A percentile compares a stretch with the other conserved stretches of the same genome.
Conservation (phyloP, 2,329 filamentous ascomycete species). For the Penicillium expansum region DNA sequence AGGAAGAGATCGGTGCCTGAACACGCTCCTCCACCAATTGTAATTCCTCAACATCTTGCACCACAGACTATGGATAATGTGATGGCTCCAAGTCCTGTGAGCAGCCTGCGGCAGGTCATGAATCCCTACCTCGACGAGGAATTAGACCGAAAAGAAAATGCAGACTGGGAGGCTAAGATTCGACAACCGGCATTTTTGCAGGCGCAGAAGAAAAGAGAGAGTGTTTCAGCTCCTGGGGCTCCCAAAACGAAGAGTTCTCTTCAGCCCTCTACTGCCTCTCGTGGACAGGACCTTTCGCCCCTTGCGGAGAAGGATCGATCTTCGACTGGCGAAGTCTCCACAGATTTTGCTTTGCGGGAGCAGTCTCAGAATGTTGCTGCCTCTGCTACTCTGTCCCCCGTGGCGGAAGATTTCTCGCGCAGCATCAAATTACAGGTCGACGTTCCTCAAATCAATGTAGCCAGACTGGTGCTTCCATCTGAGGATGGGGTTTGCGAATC, state of each 20-base stretch:
- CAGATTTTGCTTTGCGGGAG: constrained; percentile 20
- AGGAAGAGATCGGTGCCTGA: constrained; percentile 87
- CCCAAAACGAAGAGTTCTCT: constrained; percentile 30
- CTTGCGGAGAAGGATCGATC: constrained; percentile 35
- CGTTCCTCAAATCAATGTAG: constrained; percentile 25
- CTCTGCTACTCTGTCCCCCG: constrained; percentile 25
- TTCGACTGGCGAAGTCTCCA: constrained; percentile 18
- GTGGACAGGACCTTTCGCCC: constrained; percentile 32
- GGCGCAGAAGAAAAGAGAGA: constrained; percentile 25
- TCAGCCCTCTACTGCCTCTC: constrained; percentile 26
- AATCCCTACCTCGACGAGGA: constrained; percentile 67
- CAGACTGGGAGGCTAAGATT: constrained; percentile 21
- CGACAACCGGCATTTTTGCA: constrained; percentile 18
- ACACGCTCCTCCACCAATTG: constrained; percentile 57
- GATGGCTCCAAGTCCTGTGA: constrained; percentile 61
- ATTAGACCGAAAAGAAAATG: constrained; percentile 23
- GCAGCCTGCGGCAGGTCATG: constrained; percentile 83
- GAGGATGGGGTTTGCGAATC: constrained; percentile 29
- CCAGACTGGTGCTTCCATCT: constrained; percentile 25
- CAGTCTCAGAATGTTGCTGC: constrained; percentile 16
- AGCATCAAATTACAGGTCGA: constrained; percentile 16
- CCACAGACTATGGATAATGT: constrained; percentile 32
- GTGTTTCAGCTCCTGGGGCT: constrained; percentile 24
- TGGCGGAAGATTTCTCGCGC: constrained; percentile 29
- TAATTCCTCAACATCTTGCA: constrained; percentile 45